phyloP scores from a whole-genome alignment of 2,329 filamentous ascomycete genomes.

The Volutella citrinella region DNA sequence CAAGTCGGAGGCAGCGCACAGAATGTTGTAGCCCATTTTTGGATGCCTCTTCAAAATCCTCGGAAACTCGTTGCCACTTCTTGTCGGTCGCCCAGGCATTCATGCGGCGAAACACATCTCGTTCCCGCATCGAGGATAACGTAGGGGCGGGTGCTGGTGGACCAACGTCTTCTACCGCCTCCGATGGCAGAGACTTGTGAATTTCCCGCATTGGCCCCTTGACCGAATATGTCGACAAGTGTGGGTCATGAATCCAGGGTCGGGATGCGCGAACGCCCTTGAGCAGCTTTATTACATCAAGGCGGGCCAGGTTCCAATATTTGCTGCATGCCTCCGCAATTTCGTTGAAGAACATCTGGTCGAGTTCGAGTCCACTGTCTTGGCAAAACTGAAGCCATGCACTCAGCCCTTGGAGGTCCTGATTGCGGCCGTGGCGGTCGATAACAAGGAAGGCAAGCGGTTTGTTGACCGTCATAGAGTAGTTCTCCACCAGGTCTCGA shows the following conservation, averaged over 20 bases:
- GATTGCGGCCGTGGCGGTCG: conserved; percentile 28
- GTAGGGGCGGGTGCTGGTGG: too few species aligned
- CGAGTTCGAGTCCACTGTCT: conserved; percentile 24
- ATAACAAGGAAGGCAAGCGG: conserved; percentile 29
- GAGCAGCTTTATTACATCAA: conserved; percentile 22
- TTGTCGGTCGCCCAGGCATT: conserved; percentile 33
- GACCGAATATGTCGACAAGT: conserved; percentile 16
- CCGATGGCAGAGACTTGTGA: conserved; percentile 18
- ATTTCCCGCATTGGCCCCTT: conserved; percentile 17
- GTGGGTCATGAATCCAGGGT: conserved; percentile 20
- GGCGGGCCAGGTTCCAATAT: conserved; percentile 30
- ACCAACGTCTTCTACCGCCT: conserved; percentile 14
- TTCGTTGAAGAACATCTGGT: conserved; percentile 27
- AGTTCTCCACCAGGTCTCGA: conserved; percentile 21
- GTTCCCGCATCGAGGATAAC: conserved; percentile 20
- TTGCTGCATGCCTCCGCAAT: conserved; percentile 28
- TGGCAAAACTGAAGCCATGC: conserved; percentile 33
- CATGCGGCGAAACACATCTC: conserved; percentile 33
- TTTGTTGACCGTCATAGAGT: conserved; percentile 24
- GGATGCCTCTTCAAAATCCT: conserved; percentile 33
- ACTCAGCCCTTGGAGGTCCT: conserved; percentile 24
- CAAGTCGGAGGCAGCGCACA: conserved; percentile 43
- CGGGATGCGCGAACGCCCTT: conserved; percentile 24
- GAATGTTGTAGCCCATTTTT: conserved; percentile 32
- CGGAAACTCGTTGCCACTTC: conserved; percentile 31